Evolutionary conservation across 2,329 filamentous ascomycete species (phyloP).

Genomic region (Ampelomyces quisqualis): DNA sequence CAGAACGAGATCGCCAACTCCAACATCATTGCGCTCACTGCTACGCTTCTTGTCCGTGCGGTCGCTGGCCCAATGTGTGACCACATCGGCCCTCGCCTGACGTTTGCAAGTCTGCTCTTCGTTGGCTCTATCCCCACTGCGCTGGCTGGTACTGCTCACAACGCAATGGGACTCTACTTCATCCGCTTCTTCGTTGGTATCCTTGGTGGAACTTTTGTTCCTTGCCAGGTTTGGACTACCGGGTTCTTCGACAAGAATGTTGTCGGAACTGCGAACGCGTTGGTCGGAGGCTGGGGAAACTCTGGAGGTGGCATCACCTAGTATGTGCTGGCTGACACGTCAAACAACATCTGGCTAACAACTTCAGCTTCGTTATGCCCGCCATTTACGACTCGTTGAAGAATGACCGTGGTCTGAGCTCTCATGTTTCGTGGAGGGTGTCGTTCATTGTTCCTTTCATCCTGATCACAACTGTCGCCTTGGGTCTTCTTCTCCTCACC

Average conservation of each 20-base stretch:
- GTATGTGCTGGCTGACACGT: slow-evolving; percentile 18
- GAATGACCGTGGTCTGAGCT: slow-evolving; percentile 56
- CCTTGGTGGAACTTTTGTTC: slow-evolving; percentile 75
- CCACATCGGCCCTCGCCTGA: slow-evolving; percentile 74
- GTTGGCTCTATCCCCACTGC: slow-evolving; percentile 78
- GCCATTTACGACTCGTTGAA: slow-evolving; percentile 80
- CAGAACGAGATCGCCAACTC: slow-evolving; percentile 78
- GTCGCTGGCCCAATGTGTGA: slow-evolving; percentile 84
- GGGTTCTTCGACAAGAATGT: slow-evolving; percentile 93
- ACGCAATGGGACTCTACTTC: slow-evolving; percentile 65
- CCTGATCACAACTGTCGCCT: slow-evolving; percentile 65
- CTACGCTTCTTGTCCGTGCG: slow-evolving; percentile 68
- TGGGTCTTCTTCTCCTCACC: slow-evolving; percentile 71
- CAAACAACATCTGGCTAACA: slow-evolving; percentile 9
- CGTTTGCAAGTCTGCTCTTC: slow-evolving; percentile 77
- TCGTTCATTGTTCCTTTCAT: slow-evolving; percentile 82
- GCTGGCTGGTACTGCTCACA: slow-evolving; percentile 74
- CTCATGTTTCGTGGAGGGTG: slow-evolving; percentile 77
- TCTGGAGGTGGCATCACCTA: slow-evolving; percentile 88
- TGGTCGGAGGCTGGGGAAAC: slow-evolving; percentile 84
- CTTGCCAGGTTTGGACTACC: slow-evolving; percentile 90
- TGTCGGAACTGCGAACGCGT: slow-evolving; percentile 82
- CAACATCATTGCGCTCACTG: slow-evolving; percentile 75
- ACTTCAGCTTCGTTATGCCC: slow-evolving; percentile 75
- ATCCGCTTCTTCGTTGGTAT: slow-evolving; percentile 81